Conservation (phyloP, 148 eudicot species). For the Chenopodium suecicum region DNA sequence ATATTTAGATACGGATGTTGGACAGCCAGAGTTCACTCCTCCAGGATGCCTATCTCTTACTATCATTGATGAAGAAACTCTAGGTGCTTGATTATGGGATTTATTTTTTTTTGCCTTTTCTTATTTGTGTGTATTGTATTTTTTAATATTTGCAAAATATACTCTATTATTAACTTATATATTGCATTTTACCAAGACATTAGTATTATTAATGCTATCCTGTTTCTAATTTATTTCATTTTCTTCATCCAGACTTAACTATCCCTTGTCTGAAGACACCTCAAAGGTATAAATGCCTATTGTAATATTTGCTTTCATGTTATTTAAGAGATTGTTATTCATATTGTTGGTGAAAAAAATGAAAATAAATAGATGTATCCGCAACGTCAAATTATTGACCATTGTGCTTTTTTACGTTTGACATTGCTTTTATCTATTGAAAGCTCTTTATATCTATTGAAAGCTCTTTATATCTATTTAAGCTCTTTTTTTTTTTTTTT, state of each 20-base stretch:
- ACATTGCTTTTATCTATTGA: background rate
- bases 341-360: background rate
- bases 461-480: background rate
- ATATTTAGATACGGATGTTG: slow-evolving; percentile 95
- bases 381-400: background rate
- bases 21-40: slow-evolving; percentile 96
- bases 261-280: slow-evolving; percentile 93
- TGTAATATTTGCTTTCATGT: background rate
- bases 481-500: background rate
- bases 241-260: slow-evolving; percentile 49
- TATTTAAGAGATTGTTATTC: background rate
- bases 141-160: no score
- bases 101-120: background rate
- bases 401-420: background rate
- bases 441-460: background rate
- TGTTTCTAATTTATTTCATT: slow-evolving; percentile 19
- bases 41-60: slow-evolving; percentile 86
- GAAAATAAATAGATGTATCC: no score
- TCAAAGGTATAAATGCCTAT: slow-evolving; percentile 48
- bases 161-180: background rate
- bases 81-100: slow-evolving; percentile 43
- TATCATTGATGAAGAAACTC: slow-evolving; percentile 64
- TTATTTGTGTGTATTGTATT: background rate
- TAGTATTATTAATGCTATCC: background rate
- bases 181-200: background rate